Evolutionary conservation across 768 basidiomycete genomes (phyloP), one percentile per base, ranked within the genome.

Genomic region (Baorangia bicolor): DNA sequence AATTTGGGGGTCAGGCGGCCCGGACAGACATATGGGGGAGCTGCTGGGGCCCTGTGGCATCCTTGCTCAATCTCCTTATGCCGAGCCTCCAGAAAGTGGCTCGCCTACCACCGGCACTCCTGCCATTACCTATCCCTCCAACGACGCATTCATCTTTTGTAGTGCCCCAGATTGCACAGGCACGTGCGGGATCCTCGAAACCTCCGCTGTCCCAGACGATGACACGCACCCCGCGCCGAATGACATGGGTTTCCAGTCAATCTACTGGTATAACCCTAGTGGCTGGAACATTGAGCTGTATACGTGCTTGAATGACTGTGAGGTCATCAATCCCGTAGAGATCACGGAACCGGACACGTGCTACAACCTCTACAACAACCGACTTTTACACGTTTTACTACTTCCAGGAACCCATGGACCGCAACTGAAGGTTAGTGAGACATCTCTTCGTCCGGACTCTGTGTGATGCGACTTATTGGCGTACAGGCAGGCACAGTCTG

Each of bases 81-180:
- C 49, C n/a, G 44, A 21, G 16, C 49, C 42, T 14, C 43, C 50
- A 10, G 21, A 47, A 25, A 30, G 28, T 47, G 28, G 44, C 20
- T 45, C 44, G 20, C 44, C 44, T 20, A 31, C 20, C 20, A 41
- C 31, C 4, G 21, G 31, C 20, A 40, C 18, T 16, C 53, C 48
- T 20, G 49, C 13, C 53, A 48, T 54, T 5, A 28, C 48, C 8
- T 34, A 14, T n/a, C 31, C 39, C 5, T 18, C 39, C n/a, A 9
- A 3, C 6, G 52, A 25, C 28, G 52, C 39, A 11, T 41, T 50
- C 47, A 11, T 49, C 48, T 33, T 41, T 9, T 51, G 48, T 11
- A 54, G 39, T 20, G 48, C 48, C 39, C 48, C 38, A 18, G 53
- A 51, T 25, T 54, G 53, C 31, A 34, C 50, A 18, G 40, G 50